A percentile compares a stretch with the other conserved stretches of the same genome.
Evolutionary conservation across 345 rosid species (phyloP).

Genomic region (Aquilaria malaccensis): DNA sequence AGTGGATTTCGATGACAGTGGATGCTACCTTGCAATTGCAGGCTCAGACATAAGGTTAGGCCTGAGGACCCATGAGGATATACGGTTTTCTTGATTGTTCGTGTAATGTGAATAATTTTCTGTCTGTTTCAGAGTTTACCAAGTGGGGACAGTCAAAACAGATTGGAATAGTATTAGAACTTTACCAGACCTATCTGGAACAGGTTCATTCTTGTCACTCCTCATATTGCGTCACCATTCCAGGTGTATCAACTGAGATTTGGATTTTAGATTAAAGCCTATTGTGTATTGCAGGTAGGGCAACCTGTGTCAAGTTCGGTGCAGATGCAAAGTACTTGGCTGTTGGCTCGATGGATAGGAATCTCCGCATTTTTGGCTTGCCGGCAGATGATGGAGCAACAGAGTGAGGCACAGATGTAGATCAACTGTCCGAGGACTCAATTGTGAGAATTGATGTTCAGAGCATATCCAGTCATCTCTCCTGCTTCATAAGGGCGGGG

Average conservation of each 20-base stretch:
- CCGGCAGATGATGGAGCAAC: slow-evolving; percentile 39
- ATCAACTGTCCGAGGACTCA: not conserved
- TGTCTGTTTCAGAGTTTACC: slow-evolving; percentile 51
- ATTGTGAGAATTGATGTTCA: too few species aligned
- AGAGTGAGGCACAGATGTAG: slow-evolving; percentile 23
- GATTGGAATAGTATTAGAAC: slow-evolving; percentile 91
- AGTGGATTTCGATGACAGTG: slow-evolving; percentile 95
- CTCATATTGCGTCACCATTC: not conserved
- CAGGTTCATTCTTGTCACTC: slow-evolving; percentile 36
- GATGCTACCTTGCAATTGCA: slow-evolving; percentile 74
- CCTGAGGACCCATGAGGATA: not conserved
- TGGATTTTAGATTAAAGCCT: too few species aligned
- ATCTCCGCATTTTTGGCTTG: slow-evolving; percentile 72
- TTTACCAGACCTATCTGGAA: slow-evolving; percentile 95
- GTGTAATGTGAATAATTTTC: not conserved
- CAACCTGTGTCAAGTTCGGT: slow-evolving; percentile 72
- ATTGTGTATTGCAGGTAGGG: slow-evolving; percentile 42
- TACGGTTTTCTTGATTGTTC: not conserved
- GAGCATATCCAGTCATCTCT: too few species aligned
- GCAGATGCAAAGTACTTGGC: slow-evolving; percentile 73
- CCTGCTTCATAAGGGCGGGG: not conserved
- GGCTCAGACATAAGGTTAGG: slow-evolving; percentile 82
- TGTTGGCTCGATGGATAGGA: slow-evolving; percentile 92
- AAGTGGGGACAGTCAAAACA: slow-evolving; percentile 85
- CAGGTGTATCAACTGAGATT: not conserved